These are phyloP conservation scores for Lachancea nothofagi DNA, from an alignment of 805 yeast genomes.

Conservation along the genomic window DNA sequence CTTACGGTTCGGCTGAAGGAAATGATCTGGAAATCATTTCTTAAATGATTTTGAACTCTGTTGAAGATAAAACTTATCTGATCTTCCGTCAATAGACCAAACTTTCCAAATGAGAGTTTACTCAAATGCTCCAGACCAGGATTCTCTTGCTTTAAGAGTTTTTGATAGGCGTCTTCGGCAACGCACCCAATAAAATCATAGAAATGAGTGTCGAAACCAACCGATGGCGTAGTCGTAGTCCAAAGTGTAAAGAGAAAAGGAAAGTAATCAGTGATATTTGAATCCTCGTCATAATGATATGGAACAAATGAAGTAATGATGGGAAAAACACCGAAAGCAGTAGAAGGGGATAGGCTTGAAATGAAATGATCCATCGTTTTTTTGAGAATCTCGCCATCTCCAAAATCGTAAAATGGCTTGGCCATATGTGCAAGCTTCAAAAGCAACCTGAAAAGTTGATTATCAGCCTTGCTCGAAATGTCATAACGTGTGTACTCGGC, in stretches of 20 bases:
- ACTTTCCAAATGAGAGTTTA: constrained; percentile 38
- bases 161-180: constrained; percentile 43
- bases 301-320: constrained; percentile 55
- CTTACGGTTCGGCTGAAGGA: constrained; percentile 46
- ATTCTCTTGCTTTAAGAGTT: constrained; percentile 19
- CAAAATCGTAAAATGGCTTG: constrained; percentile 47
- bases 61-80: constrained; percentile 62
- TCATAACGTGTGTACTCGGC: constrained; percentile 41
- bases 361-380: constrained; percentile 47
- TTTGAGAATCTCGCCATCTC: constrained; percentile 37
- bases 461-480: constrained; percentile 35
- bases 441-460: constrained; percentile 43
- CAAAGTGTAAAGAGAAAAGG: constrained; percentile 70
- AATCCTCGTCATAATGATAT: constrained; percentile 25
- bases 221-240: constrained; percentile 46
- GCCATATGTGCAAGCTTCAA: constrained; percentile 50
- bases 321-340: constrained; percentile 46
- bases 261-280: constrained; percentile 49
- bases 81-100: constrained; percentile 57
- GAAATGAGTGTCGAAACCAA: constrained; percentile 56
- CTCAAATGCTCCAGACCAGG: constrained; percentile 28
- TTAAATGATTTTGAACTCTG: constrained; percentile 40
- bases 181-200: constrained; percentile 60
- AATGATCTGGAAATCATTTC: constrained; percentile 34
- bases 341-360: constrained; percentile 47